Percentiles rank a stretch among this genome's conserved stretches.
Evolutionary conservation across 306 rosid species (phyloP).

Genomic region (Lathyrus tuberosus): DNA sequence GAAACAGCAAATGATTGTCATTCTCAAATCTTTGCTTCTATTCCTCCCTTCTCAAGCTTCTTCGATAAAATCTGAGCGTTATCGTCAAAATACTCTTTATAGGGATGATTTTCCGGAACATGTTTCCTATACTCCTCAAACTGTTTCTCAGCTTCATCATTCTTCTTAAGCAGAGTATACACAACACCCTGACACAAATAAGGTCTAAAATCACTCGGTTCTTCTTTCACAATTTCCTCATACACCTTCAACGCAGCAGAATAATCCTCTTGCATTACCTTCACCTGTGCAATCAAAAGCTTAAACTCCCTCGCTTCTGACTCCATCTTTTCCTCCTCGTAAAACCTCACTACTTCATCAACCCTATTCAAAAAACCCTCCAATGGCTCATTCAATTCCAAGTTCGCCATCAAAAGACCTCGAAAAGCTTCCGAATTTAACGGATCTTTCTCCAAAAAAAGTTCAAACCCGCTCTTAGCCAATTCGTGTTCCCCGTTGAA

Average conservation of each 20-base stretch:
- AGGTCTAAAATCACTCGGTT: conserved; percentile 90
- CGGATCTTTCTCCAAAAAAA: conserved; percentile 59
- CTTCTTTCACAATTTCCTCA: conserved; percentile 73
- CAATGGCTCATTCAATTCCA: conserved; percentile 46
- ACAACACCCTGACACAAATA: conserved; percentile 88
- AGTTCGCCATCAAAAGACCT: conserved; percentile 65
- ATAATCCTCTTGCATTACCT: conserved; percentile 69
- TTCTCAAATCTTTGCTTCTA: conserved; percentile 47
- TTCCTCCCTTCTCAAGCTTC: conserved; percentile 50
- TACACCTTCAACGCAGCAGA: conserved; percentile 71
- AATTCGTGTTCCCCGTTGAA: conserved; percentile 48
- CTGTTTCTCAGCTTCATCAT: conserved; percentile 79
- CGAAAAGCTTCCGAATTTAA: conserved; percentile 69
- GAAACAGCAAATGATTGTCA: conserved; percentile 33
- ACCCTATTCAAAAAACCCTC: conserved; percentile 49
- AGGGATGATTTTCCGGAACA: conserved; percentile 83
- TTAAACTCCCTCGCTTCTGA: conserved; percentile 82
- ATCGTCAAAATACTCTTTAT: conserved; percentile 71
- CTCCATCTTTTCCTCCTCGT: conserved; percentile 50
- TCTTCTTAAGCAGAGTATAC: conserved; percentile 67
- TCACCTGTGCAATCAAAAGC: conserved; percentile 78
- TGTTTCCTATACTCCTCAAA: conserved; percentile 73
- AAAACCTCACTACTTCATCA: conserved; percentile 55
- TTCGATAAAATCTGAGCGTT: conserved; percentile 56
- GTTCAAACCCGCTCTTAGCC: conserved; percentile 61